A percentile compares a stretch with the other conserved stretches of the same genome.
phyloP scores from a whole-genome alignment of 1,284 basidiomycete species.

The Moesziomyces sp. region DNA sequence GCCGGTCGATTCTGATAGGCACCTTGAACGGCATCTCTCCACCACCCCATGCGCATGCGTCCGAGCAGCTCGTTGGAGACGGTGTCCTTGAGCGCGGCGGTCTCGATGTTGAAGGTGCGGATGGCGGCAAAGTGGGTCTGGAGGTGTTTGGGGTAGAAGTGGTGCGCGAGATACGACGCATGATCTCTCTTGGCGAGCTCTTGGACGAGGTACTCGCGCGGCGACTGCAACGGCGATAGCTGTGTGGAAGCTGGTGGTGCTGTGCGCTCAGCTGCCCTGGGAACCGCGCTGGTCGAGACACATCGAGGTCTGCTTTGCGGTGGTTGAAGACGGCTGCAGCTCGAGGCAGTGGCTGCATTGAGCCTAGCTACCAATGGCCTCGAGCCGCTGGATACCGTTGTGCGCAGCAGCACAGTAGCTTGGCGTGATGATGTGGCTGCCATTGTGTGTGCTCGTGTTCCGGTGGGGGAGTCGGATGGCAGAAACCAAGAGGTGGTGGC shows the following conservation, averaged over 20 bases:
- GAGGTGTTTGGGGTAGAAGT: constrained; percentile 57
- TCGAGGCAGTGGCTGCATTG: not conserved
- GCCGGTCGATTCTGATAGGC: constrained; percentile 59
- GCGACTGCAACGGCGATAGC: constrained; percentile 42
- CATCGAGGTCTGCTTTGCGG: not conserved
- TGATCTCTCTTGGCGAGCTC: constrained; percentile 52
- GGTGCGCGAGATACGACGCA: constrained; percentile 58
- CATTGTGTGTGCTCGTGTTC: not conserved
- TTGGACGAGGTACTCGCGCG: constrained; percentile 26
- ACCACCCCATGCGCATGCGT: constrained; percentile 65
- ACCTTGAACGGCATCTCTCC: constrained; percentile 62
- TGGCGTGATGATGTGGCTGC: constrained; percentile 10
- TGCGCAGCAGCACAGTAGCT: not conserved
- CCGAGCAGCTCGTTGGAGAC: constrained; percentile 65
- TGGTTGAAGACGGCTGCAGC: not conserved
- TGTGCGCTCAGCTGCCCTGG: constrained; percentile 2
- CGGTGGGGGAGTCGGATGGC: not conserved
- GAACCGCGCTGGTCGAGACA: not conserved
- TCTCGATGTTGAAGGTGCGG: constrained; percentile 62
- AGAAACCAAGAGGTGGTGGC: constrained; percentile 10
- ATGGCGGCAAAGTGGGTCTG: constrained; percentile 64
- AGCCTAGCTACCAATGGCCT: not conserved
- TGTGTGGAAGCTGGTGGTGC: constrained; percentile 34
- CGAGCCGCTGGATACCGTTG: not conserved
- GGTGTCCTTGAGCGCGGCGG: constrained; percentile 58